Conservation (phyloP, 163 green algal species). For the Smithsoniella earleae region DNA sequence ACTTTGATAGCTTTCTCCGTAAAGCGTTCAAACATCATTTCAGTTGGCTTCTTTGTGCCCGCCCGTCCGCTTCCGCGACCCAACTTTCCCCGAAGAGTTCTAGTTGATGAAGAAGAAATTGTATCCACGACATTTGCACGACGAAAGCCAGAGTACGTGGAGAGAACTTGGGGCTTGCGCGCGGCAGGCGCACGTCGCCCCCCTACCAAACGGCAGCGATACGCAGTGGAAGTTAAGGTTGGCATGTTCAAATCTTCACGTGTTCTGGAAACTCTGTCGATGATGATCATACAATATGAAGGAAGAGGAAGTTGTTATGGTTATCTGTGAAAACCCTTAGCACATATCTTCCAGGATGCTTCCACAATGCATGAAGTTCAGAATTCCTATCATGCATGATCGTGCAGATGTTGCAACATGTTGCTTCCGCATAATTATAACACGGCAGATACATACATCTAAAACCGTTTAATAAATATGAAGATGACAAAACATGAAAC, state of each 20-base stretch:
- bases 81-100: background rate
- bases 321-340: no score
- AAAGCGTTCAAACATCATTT: constrained; percentile 91
- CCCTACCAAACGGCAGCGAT: constrained; percentile 9
- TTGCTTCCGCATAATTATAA: background rate
- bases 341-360: no score
- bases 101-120: background rate
- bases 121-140: constrained; percentile 35
- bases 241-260: background rate
- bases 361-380: no score
- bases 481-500: no score
- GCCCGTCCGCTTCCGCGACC: background rate
- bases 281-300: background rate
- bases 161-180: background rate
- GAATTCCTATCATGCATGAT: no score
- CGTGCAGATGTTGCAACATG: background rate
- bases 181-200: background rate
- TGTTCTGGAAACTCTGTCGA: background rate
- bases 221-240: background rate
- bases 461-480: no score
- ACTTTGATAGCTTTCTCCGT: constrained; percentile 96
- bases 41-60: constrained; percentile 33
- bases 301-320: background rate
- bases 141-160: constrained; percentile 39
- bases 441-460: no score